Base-by-base conservation (phyloP, 441 rosid genomes). In the Aquilaria agallochum region DNA sequence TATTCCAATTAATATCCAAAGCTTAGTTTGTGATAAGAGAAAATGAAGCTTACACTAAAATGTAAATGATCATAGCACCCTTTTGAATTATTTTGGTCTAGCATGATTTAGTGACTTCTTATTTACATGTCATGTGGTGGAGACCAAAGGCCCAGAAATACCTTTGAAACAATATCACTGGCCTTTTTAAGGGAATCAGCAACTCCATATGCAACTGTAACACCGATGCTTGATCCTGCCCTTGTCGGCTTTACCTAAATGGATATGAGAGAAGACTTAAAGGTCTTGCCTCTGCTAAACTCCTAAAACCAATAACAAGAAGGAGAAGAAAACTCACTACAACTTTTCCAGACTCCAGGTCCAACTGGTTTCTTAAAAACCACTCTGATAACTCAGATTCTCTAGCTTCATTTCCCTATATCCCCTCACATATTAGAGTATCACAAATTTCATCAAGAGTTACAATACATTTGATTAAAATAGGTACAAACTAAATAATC, bases 191-290 rank as follows among this genome's bases (percentile, higher is more conserved):
- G 77, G 59, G 97, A 80, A 84, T 91, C 95, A 45, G 72, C 62
- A 60, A 86, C 83, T 59, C 99, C 99, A 67, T 89, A 87, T 69
- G 95, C 96, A 71, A 94, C 96, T 60, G 86, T 80, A 56, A 95
- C 97, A 60, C 99, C 99, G 77, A 94, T 89, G 75, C 96, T 94
- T 73, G 97, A 94, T 58, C 97, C 97, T 72, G 99, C 92, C 72
- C 78, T 77, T 50, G 92, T 80, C 58, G 99, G 99, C 76, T 95
- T 94, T 48, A 94, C 99, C 99, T 94, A 74, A n/a, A 45, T 13
- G 61, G 53, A 54, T 27, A 65, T 48, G 60, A 58, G 50, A 45
- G 49, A 68, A 63, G 63, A 55, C 56, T 50, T 40, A 32, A 49
- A 62, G 46, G 55, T 59, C 55, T 62, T 50, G 15, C 15, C 31